Base-by-base conservation (phyloP, 2,329 filamentous ascomycete genomes). In the Ceratocystis eucalypticola region DNA sequence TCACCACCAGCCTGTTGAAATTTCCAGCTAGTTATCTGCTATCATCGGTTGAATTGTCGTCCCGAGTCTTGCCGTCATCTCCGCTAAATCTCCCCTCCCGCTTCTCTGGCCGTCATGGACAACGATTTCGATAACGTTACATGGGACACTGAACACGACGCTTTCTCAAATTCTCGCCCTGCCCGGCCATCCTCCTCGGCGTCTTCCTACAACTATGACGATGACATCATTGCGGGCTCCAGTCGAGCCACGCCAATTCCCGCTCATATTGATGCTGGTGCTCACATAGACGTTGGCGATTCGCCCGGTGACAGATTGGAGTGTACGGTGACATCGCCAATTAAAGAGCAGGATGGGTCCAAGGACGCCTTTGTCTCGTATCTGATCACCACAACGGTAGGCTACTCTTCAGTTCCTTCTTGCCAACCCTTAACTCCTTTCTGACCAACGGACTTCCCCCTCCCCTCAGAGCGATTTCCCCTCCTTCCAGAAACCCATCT, bases 321-420 rank as follows among this genome's bases (percentile, higher is more conserved):
- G 73, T 96, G 92, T 74, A 85, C 80, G 20, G 93, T 99, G 20
- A 84, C 85, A 65, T 84, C 87, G 67, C 91, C 94, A 22, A 83
- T 93, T 76, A 97, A 96, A 77, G 94, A 97, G 79, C 94, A 93
- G 73, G 91, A 96, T 73, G 93, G 94, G 61, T 95, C 92, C 68
- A 96, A 96, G 76, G 94, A 96, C 76, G 88, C 91, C 65, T 99
- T 96, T 77, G 88, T 97, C 67, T 97, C 94, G 10, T 99, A 99
- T 75, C 81, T 95, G 62, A 89, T 99, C 70, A 94, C 89, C 57
- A 96, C 94, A 65, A 82, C 92, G 77, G 92, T 96, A 79, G 37
- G 75, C 65, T 55, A 57, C 41, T 66, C 20, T 48, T 28, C 4
- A 2, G 44, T 8, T n/a, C 46, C 46, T 30, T 46, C 22, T 53